Evolutionary conservation across 306 rosid genomes (phyloP).

Genomic region (Trifolium repens): DNA sequence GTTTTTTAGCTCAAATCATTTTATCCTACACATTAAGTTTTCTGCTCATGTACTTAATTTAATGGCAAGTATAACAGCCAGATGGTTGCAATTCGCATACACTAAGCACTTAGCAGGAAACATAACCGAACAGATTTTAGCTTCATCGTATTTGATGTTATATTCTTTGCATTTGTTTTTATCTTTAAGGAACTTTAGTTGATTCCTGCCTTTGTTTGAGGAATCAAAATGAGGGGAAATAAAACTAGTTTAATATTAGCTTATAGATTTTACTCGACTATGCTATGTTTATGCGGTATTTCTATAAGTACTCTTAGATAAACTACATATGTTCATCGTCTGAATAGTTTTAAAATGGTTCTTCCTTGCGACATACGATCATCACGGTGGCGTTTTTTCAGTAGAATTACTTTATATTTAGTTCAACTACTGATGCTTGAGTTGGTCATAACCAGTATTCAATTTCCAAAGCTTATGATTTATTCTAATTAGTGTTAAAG

Average conservation of each 20-base stretch:
- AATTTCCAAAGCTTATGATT: no score
- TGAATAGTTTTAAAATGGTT: slow-evolving; percentile 20
- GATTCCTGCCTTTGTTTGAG: background rate
- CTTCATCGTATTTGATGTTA: slow-evolving; percentile 1
- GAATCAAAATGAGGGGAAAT: background rate
- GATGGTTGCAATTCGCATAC: slow-evolving; percentile 22
- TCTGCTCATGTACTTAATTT: slow-evolving; percentile 20
- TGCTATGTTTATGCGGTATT: background rate
- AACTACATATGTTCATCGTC: slow-evolving; percentile 24
- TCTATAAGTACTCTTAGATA: background rate
- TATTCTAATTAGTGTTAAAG: no score
- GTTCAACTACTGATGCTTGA: no score
- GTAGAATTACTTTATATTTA: no score
- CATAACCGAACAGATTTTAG: slow-evolving; percentile 14
- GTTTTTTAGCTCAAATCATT: background rate
- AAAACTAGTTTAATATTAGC: slow-evolving; percentile 2
- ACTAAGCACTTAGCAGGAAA: slow-evolving; percentile 25
- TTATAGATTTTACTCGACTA: slow-evolving; percentile 9
- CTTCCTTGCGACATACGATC: slow-evolving; percentile 14
- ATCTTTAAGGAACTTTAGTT: slow-evolving; percentile 1
- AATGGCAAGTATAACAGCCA: background rate
- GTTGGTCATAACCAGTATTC: no score
- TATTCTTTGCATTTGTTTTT: slow-evolving; percentile 16
- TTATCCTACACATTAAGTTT: background rate
- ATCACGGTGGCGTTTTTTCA: no score